Evolutionary conservation across 371 early-diverging fungal species (phyloP).

Genomic region (Mucor indicus): DNA sequence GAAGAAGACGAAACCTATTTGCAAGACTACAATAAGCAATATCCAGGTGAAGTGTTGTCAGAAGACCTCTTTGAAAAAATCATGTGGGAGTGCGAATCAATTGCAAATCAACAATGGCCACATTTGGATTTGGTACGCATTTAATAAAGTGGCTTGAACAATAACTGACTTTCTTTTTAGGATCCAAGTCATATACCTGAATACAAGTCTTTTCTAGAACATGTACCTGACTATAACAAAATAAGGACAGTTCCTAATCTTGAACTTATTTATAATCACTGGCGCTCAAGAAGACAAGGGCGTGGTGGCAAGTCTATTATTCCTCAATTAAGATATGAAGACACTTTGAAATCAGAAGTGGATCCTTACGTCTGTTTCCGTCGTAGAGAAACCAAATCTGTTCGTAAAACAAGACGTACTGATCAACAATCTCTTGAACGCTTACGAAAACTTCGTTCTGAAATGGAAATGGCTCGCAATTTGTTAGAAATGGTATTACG

Average conservation of each 20-base stretch:
- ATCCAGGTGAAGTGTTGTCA: conserved; percentile 31
- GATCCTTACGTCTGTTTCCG: conserved; percentile 98
- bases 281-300: conserved; percentile 30
- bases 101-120: conserved; percentile 52
- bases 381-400: conserved; percentile 82
- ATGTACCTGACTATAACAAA: conserved; percentile 14
- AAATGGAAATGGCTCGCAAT: conserved; percentile 72
- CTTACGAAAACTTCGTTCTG: conserved; percentile 74
- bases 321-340: conserved; percentile 64
- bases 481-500: conserved; percentile 79
- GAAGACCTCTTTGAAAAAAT: conserved; percentile 80
- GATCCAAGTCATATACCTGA: conserved; percentile 15
- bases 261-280: conserved; percentile 25
- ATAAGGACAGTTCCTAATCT: conserved; percentile 4
- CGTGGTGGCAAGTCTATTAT: conserved; percentile 57
- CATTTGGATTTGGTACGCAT: conserved; percentile 51
- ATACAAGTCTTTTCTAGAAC: conserved; percentile 8
- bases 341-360: conserved; percentile 65
- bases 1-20: conserved; percentile 83
- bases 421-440: conserved; percentile 85
- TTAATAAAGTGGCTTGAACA: not conserved
- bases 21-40: conserved; percentile 40
- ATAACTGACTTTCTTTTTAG: not conserved
- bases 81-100: conserved; percentile 75
- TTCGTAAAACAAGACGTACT: conserved; percentile 85